Percentiles rank a stretch among this genome's conserved stretches.
phyloP scores from a whole-genome alignment of 805 yeast genomes.

The Schwanniomyces vanrijiae region DNA sequence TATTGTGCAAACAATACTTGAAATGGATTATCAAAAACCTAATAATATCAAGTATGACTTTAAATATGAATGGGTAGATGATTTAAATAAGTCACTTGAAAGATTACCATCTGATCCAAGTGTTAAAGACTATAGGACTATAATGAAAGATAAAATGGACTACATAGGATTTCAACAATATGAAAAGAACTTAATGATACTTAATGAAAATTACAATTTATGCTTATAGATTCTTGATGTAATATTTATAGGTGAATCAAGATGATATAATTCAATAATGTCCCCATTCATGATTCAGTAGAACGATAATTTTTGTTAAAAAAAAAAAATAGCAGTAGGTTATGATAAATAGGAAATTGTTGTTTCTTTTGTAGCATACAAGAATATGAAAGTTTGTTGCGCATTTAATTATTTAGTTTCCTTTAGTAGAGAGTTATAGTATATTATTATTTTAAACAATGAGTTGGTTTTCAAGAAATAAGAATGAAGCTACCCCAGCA shows the following conservation, averaged over 20 bases:
- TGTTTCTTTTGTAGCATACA: too few species aligned
- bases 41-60: constrained; percentile 23
- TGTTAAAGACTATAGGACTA: constrained; percentile 4
- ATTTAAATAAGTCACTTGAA: constrained; percentile 7
- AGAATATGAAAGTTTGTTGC: not conserved
- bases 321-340: not conserved
- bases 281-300: too few species aligned
- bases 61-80: constrained; percentile 21
- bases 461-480: constrained; percentile 17
- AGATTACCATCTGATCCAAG: constrained; percentile 3
- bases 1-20: constrained; percentile 23
- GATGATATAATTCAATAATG: not conserved
- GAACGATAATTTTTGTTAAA: not conserved
- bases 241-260: not conserved
- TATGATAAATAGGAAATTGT: not conserved
- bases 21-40: constrained; percentile 22
- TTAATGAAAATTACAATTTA: constrained; percentile 25
- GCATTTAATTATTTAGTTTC: not conserved
- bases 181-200: constrained; percentile 23
- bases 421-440: not conserved
- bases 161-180: constrained; percentile 23
- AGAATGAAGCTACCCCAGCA: constrained; percentile 1
- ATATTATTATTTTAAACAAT: constrained; percentile 3
- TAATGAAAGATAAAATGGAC: constrained; percentile 5
- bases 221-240: constrained; percentile 14